phyloP scores from a whole-genome alignment of 2,329 filamentous ascomycete genomes.

The Exserohilum rostratum region DNA sequence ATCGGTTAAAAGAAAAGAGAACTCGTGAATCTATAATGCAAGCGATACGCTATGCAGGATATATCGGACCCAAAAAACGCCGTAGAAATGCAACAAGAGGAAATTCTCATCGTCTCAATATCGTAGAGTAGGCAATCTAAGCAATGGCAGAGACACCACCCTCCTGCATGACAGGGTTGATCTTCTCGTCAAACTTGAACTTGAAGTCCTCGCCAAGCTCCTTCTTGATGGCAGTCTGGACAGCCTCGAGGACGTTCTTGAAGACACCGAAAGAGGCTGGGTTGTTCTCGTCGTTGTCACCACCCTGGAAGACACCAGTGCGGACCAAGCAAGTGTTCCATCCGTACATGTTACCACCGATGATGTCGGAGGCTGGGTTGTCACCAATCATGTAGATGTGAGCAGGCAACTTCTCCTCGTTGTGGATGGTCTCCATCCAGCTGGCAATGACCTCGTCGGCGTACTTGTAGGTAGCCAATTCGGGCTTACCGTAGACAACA shows the following conservation, averaged over 20 bases:
- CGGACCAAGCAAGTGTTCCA: slow-evolving; percentile 82
- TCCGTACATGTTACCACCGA: slow-evolving; percentile 79
- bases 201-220: slow-evolving; percentile 76
- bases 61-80: slow-evolving; percentile 11
- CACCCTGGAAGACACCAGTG: slow-evolving; percentile 79
- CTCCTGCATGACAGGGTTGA: slow-evolving; percentile 69
- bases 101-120: neutral
- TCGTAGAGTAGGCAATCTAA: slow-evolving; percentile 38
- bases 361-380: slow-evolving; percentile 75
- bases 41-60: slow-evolving; percentile 14
- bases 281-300: slow-evolving; percentile 76
- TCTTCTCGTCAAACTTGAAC: slow-evolving; percentile 72
- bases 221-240: slow-evolving; percentile 70
- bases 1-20: neutral
- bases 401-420: slow-evolving; percentile 69
- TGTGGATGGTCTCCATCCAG: slow-evolving; percentile 79
- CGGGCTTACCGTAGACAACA: slow-evolving; percentile 77
- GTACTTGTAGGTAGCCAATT: slow-evolving; percentile 78
- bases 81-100: slow-evolving; percentile 12
- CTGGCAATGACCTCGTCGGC: slow-evolving; percentile 73
- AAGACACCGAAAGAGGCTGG: slow-evolving; percentile 80
- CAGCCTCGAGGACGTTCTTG: slow-evolving; percentile 72
- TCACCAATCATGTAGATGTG: slow-evolving; percentile 81
- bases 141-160: slow-evolving; percentile 62
- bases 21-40: slow-evolving; percentile 11